phyloP scores from a whole-genome alignment of 257 asterid species.

The Rubia yunnanensis region DNA sequence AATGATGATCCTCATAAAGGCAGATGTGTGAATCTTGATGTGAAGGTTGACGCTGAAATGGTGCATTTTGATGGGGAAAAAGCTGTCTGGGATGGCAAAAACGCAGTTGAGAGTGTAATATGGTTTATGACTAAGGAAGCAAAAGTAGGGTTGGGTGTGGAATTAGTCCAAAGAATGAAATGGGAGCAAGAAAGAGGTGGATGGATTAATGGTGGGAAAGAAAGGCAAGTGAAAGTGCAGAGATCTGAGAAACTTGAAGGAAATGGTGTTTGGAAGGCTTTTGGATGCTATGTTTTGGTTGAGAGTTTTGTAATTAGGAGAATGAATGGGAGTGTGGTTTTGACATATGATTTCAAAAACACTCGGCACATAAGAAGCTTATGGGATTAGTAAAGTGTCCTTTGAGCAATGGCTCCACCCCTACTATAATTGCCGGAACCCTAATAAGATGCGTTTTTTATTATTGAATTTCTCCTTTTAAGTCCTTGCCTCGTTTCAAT shows the following conservation, averaged over 20 bases:
- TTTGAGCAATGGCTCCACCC: no score
- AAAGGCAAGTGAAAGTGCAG: constrained; percentile 19
- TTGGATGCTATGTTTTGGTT: constrained; percentile 52
- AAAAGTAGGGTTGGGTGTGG: constrained; percentile 42
- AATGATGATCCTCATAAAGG: not conserved
- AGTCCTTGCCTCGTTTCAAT: no score
- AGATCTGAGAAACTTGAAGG: constrained; percentile 26
- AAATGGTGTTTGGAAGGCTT: constrained; percentile 26
- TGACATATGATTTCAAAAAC: constrained; percentile 44
- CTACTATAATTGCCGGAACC: no score
- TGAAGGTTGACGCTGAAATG: constrained; percentile 24
- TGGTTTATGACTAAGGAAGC: constrained; percentile 16
- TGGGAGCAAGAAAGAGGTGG: constrained; percentile 54
- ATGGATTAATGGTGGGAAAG: constrained; percentile 23
- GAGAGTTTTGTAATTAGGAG: constrained; percentile 52
- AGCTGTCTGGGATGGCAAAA: constrained; percentile 30
- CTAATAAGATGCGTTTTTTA: no score
- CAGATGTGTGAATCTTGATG: not conserved
- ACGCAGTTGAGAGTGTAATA: constrained; percentile 20
- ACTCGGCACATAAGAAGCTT: constrained; percentile 22
- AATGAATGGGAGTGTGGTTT: constrained; percentile 39
- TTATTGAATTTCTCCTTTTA: no score
- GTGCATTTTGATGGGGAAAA: constrained; percentile 18
- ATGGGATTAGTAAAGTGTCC: not conserved
- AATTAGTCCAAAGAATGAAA: constrained; percentile 43